A percentile compares a stretch with the other conserved stretches of the same genome.
These are phyloP conservation scores for Blastocystis sp. DNA, from an alignment of 352 stramenopile species.

Conservation along the genomic window DNA sequence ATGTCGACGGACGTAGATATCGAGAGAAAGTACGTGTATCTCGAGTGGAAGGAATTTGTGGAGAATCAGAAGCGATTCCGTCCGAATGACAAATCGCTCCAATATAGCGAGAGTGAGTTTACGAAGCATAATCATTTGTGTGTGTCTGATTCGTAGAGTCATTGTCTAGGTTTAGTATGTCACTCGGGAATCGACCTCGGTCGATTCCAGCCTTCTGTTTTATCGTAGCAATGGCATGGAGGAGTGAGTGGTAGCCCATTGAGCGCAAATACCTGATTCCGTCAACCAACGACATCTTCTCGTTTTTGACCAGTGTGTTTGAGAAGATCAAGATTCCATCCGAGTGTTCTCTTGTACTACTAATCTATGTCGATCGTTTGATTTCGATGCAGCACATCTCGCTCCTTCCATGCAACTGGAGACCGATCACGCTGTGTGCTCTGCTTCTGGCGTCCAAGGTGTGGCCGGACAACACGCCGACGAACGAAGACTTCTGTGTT, in stretches of 20 bases:
- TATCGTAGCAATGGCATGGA: background rate
- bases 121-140: conserved; percentile 32
- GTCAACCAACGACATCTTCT: conserved; percentile 78
- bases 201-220: conserved; percentile 21
- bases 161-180: background rate
- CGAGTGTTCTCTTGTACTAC: conserved; percentile 92
- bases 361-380: conserved; percentile 96
- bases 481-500: conserved; percentile 91
- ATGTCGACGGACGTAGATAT: background rate
- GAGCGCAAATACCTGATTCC: conserved; percentile 59
- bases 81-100: background rate
- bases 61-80: background rate
- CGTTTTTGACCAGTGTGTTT: conserved; percentile 84
- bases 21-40: conserved; percentile 24
- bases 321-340: conserved; percentile 72
- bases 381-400: conserved; percentile 89
- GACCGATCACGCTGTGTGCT: conserved; percentile 88
- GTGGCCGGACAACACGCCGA: conserved; percentile 93
- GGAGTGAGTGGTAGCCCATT: background rate
- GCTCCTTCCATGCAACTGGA: conserved; percentile 85
- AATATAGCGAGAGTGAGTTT: conserved; percentile 24
- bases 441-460: conserved; percentile 91
- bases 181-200: background rate
- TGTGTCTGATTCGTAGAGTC: background rate
- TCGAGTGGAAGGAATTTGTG: background rate